phyloP scores from a whole-genome alignment of 2,329 filamentous ascomycete species.

The Colletotrichum sp. region DNA sequence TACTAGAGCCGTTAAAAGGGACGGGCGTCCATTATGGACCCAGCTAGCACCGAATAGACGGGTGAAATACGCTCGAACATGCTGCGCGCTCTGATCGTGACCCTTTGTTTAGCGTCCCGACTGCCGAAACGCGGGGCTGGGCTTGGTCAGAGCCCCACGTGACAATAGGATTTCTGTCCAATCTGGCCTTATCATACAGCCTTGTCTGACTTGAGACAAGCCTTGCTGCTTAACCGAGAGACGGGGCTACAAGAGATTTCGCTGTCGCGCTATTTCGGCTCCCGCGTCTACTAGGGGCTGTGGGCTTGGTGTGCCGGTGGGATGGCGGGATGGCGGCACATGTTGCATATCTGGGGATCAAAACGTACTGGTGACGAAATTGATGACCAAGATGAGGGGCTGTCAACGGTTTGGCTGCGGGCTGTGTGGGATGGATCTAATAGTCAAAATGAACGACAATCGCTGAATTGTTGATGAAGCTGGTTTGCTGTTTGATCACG shows the following conservation, averaged over 20 bases:
- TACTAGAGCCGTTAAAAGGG: background rate
- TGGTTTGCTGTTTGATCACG: background rate
- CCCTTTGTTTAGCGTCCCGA: background rate
- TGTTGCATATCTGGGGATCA: background rate
- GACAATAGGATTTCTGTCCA: background rate
- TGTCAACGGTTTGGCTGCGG: background rate
- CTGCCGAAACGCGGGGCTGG: background rate
- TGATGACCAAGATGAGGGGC: background rate
- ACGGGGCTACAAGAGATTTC: background rate
- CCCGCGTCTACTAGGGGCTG: background rate
- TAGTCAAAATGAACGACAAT: background rate
- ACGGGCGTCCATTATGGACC: background rate
- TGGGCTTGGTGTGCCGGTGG: background rate
- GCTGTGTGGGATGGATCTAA: background rate
- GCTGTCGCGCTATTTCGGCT: background rate
- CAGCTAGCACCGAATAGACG: background rate
- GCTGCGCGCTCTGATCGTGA: background rate
- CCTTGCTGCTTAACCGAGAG: background rate
- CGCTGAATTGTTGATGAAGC: background rate
- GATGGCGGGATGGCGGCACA: constrained; percentile 2
- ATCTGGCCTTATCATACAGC: background rate
- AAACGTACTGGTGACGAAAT: background rate
- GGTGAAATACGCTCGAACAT: background rate
- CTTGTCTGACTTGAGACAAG: background rate
- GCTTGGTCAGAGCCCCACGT: background rate